Evolutionary conservation across 116 monocot genomes (phyloP).

Genomic region (Cymodocea nodosa): DNA sequence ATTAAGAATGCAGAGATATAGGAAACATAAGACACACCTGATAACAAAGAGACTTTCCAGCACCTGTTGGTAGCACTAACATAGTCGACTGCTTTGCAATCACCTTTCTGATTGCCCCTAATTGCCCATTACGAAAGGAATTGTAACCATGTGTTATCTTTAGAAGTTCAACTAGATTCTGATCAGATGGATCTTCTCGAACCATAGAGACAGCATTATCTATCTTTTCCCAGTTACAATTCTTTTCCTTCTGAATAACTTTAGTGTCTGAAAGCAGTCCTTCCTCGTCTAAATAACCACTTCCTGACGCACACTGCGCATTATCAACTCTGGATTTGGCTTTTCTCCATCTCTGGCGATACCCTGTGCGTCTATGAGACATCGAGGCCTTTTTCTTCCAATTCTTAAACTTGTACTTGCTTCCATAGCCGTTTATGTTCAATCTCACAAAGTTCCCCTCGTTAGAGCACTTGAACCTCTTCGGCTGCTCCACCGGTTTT

Average conservation of each 20-base stretch:
- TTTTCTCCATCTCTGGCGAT: conserved; percentile 11
- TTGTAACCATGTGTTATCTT: conserved; percentile 64
- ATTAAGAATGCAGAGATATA: neutral
- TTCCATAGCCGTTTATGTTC: conserved; percentile 70
- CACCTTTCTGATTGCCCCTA: conserved; percentile 52
- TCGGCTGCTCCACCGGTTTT: conserved; percentile 12
- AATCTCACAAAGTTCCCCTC: conserved; percentile 86
- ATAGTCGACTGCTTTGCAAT: conserved; percentile 70
- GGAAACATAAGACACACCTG: conserved; percentile 34
- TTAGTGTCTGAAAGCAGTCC: conserved; percentile 6
- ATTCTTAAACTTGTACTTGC: conserved; percentile 23
- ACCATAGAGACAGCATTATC: conserved; percentile 33
- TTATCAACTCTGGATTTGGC: conserved; percentile 2
- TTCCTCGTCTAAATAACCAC: conserved; percentile 9
- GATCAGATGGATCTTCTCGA: conserved; percentile 40
- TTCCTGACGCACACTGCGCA: neutral
- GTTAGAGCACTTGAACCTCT: conserved; percentile 17
- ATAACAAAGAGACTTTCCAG: conserved; percentile 93
- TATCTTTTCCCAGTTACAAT: conserved; percentile 7
- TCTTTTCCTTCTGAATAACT: conserved; percentile 4
- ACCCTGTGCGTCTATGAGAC: conserved; percentile 13
- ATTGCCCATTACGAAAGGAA: conserved; percentile 80
- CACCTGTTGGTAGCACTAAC: conserved; percentile 88
- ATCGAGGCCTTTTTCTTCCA: conserved; percentile 14
- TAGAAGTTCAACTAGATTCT: conserved; percentile 55